Percentiles rank a stretch among this genome's conserved stretches.
phyloP scores from a whole-genome alignment of 176 grass and related monocot species.

The Tillandsia leiboldiana region DNA sequence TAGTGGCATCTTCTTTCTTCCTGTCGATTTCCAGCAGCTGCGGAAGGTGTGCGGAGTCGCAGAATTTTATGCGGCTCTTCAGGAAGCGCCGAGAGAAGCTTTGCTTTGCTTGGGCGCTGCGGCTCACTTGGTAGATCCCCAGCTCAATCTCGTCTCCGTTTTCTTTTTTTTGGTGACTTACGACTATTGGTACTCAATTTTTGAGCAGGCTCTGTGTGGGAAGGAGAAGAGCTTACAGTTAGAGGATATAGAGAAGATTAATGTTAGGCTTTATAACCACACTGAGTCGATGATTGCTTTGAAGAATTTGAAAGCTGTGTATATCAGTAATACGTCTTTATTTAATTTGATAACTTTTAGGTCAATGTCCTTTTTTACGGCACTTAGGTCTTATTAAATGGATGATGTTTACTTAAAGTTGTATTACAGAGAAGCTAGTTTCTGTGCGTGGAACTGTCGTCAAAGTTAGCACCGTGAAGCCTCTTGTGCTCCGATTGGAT shows the following conservation, averaged over 20 bases:
- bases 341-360: slow-evolving; percentile 6
- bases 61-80: slow-evolving; percentile 33
- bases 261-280: slow-evolving; percentile 82
- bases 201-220: slow-evolving; percentile 29
- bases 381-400: slow-evolving; percentile 3
- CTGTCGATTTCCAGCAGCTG: slow-evolving; percentile 55
- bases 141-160: neutral
- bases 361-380: slow-evolving; percentile 5
- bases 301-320: slow-evolving; percentile 75
- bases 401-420: slow-evolving; percentile 16
- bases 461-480: slow-evolving; percentile 86
- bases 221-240: slow-evolving; percentile 19
- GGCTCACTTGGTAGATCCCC: slow-evolving; percentile 50
- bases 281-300: slow-evolving; percentile 37
- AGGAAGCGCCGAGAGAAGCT: slow-evolving; percentile 51
- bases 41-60: slow-evolving; percentile 25
- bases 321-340: slow-evolving; percentile 47
- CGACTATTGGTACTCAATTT: slow-evolving; percentile 1
- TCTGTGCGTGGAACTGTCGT: slow-evolving; percentile 66
- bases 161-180: neutral
- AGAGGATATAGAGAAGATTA: slow-evolving; percentile 43
- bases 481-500: slow-evolving; percentile 50
- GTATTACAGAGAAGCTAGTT: slow-evolving; percentile 62
- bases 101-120: slow-evolving; percentile 79
- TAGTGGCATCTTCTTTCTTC: slow-evolving; percentile 30